Evolutionary conservation across 2,329 filamentous ascomycete species (phyloP).

Genomic region (Diaporthe eres): DNA sequence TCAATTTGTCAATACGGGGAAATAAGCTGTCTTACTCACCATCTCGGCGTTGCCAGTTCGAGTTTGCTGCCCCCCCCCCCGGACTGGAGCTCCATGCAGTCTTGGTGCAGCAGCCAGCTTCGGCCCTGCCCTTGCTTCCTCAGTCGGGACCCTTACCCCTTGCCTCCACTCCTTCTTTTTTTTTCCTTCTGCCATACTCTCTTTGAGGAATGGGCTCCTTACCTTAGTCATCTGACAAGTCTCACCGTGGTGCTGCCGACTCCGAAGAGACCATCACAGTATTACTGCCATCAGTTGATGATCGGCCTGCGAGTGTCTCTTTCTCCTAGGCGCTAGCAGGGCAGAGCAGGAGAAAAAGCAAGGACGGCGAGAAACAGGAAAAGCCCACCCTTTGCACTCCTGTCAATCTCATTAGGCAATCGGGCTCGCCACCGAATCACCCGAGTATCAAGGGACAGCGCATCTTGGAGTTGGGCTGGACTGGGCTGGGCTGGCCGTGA

Average conservation of each 20-base stretch:
- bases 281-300: conserved; percentile 22
- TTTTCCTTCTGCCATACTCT: conserved; percentile 3
- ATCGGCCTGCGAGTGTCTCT: conserved; percentile 26
- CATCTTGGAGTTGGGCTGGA: conserved; percentile 26
- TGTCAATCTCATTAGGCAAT: conserved; percentile 40
- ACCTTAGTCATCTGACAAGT: conserved; percentile 30
- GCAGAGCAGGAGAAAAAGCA: conserved; percentile 26
- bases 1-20: conserved; percentile 28
- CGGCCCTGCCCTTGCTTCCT: conserved; percentile 25
- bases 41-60: conserved; percentile 22
- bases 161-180: conserved; percentile 21
- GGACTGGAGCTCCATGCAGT: conserved; percentile 7
- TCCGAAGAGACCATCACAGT: neutral
- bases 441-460: conserved; percentile 36
- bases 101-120: conserved; percentile 4
- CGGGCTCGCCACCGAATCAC: conserved; percentile 38
- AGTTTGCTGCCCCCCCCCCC: conserved; percentile 11
- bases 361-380: conserved; percentile 27
- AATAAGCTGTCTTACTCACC: conserved; percentile 33
- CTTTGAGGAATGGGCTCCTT: conserved; percentile 26
- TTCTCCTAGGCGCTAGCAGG: conserved; percentile 28
- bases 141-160: conserved; percentile 23
- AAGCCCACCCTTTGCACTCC: conserved; percentile 20
- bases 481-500: conserved; percentile 26
- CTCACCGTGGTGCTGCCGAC: conserved; percentile 29